Percentiles rank a stretch among this genome's conserved stretches.
These are phyloP conservation scores for Ceriops zippeliana DNA, from an alignment of 345 rosid species.

Conservation along the genomic window DNA sequence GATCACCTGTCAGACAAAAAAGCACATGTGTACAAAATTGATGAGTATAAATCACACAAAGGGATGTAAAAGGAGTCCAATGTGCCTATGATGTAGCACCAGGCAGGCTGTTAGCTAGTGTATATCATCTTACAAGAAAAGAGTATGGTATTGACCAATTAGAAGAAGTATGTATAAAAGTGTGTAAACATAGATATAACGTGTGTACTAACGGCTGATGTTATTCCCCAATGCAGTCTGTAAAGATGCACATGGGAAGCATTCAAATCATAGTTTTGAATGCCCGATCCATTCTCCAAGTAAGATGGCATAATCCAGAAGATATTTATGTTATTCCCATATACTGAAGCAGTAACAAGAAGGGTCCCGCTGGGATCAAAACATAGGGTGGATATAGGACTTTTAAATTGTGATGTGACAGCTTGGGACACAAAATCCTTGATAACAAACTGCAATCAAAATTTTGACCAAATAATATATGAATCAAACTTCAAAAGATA, in stretches of 20 bases:
- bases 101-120: conserved; percentile 3
- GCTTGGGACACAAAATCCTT: conserved; percentile 74
- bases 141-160: background rate
- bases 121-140: background rate
- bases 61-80: conserved; percentile 5
- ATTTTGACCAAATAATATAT: conserved; percentile 21
- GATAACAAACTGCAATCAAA: conserved; percentile 66
- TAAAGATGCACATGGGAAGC: conserved; percentile 92
- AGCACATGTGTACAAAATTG: conserved; percentile 5
- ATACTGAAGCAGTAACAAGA: conserved; percentile 83
- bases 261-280: conserved; percentile 66
- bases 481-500: background rate
- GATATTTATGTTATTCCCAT: conserved; percentile 84
- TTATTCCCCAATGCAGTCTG: conserved; percentile 91
- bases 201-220: conserved; percentile 68
- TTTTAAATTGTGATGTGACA: conserved; percentile 80
- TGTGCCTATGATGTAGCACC: conserved; percentile 16
- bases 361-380: conserved; percentile 93
- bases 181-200: background rate
- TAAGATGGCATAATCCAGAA: conserved; percentile 79
- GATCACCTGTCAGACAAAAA: conserved; percentile 53
- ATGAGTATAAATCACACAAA: background rate
- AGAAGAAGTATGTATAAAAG: background rate
- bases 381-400: conserved; percentile 87
- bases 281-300: conserved; percentile 48